phyloP scores from a whole-genome alignment of 1,284 basidiomycete genomes.

The Veloboletus limbatus region DNA sequence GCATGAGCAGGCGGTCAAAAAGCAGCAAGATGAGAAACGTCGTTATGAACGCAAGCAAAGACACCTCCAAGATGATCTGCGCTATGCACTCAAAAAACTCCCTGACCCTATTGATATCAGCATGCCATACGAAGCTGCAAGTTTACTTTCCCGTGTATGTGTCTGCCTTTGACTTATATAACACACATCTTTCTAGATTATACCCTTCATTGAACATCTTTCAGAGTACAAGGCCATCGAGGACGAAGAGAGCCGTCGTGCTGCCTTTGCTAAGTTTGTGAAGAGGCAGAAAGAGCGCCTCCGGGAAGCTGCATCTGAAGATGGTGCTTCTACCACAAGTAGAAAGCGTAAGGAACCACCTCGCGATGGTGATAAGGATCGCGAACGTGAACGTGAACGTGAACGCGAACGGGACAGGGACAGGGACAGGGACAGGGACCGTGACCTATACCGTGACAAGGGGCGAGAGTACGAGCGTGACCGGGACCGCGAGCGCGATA shows the following conservation, averaged over 20 bases:
- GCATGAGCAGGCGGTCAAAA: conserved; percentile 66
- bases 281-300: conserved; percentile 86
- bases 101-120: conserved; percentile 75
- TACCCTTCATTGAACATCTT: conserved; percentile 75
- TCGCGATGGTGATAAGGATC: conserved; percentile 43
- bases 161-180: background rate
- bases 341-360: conserved; percentile 71
- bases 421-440: conserved; percentile 39
- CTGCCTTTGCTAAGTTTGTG: conserved; percentile 82
- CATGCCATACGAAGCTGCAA: conserved; percentile 74
- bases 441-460: conserved; percentile 30
- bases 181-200: conserved; percentile 42
- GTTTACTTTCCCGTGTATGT: conserved; percentile 20
- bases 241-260: conserved; percentile 75
- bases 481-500: conserved; percentile 42
- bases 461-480: conserved; percentile 36
- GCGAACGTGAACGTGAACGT: conserved; percentile 39
- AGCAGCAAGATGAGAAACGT: conserved; percentile 77
- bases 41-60: conserved; percentile 80
- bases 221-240: conserved; percentile 82
- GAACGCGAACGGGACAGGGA: conserved; percentile 45
- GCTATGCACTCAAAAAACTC: conserved; percentile 92
- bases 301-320: conserved; percentile 73
- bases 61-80: conserved; percentile 91
- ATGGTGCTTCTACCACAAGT: conserved; percentile 73